These are phyloP conservation scores for Cryptococcus sp. DNA, from an alignment of 1,284 basidiomycete genomes.

Conservation along the genomic window DNA sequence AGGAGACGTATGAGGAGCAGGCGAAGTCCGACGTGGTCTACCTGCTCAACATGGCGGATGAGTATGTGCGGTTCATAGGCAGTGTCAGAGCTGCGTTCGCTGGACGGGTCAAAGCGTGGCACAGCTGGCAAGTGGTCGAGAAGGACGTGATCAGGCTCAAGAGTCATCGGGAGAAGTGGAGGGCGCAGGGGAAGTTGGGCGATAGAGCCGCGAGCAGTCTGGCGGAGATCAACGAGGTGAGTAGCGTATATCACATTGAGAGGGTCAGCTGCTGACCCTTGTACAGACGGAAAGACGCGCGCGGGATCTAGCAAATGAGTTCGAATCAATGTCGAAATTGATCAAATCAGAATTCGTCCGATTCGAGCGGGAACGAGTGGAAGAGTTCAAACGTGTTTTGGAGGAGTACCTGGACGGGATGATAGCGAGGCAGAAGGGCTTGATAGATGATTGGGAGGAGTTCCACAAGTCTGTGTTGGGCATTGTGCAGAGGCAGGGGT, in stretches of 20 bases:
- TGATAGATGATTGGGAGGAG: constrained; percentile 48
- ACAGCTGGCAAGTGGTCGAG: constrained; percentile 76
- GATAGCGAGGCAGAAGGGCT: constrained; percentile 43
- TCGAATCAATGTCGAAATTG: constrained; percentile 80
- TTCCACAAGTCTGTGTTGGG: constrained; percentile 42
- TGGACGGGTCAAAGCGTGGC: constrained; percentile 79
- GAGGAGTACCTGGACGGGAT: constrained; percentile 45
- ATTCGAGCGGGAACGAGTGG: constrained; percentile 89
- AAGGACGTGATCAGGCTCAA: constrained; percentile 71
- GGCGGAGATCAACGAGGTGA: constrained; percentile 74
- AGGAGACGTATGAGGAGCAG: constrained; percentile 69
- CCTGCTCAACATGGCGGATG: constrained; percentile 76
- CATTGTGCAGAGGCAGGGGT: constrained; percentile 37
- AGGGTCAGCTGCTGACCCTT: not conserved
- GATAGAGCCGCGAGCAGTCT: constrained; percentile 55
- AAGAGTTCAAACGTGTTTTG: constrained; percentile 55
- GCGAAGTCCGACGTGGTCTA: constrained; percentile 75
- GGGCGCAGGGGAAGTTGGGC: constrained; percentile 66
- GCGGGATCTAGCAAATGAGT: constrained; percentile 78
- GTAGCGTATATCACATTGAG: constrained; percentile 19
- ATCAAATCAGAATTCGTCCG: constrained; percentile 89
- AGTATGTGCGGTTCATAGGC: constrained; percentile 87
- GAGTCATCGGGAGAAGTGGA: constrained; percentile 75
- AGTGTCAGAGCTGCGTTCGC: constrained; percentile 85
- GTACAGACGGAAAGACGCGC: constrained; percentile 78